These are phyloP conservation scores for Phoenix dactylifera DNA, from an alignment of 176 grass and related monocot species.

Conservation along the genomic window DNA sequence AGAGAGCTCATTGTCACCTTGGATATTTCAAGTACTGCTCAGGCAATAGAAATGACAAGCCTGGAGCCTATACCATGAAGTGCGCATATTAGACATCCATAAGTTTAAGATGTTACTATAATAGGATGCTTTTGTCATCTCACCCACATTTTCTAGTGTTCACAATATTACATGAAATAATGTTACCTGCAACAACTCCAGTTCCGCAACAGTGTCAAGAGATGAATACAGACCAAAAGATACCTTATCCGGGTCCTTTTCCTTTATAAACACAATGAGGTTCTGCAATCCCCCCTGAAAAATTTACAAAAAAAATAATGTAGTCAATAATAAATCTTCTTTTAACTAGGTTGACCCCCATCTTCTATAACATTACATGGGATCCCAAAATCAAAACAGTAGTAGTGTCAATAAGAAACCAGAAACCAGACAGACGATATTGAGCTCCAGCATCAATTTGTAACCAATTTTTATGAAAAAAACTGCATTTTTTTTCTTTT, in stretches of 20 bases:
- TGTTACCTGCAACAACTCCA: slow-evolving; percentile 77
- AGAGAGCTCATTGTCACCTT: slow-evolving; percentile 43
- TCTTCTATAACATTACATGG: background rate
- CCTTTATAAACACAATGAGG: slow-evolving; percentile 66
- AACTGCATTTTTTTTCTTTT: too few relatives aligned
- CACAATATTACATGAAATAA: background rate
- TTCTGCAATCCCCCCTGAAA: slow-evolving; percentile 71
- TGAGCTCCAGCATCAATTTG: background rate
- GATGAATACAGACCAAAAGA: slow-evolving; percentile 75
- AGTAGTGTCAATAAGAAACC: background rate
- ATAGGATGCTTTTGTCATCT: background rate
- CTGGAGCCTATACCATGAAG: slow-evolving; percentile 41
- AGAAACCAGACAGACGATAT: background rate
- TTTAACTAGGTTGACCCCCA: too few relatives aligned
- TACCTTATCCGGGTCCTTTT: slow-evolving; percentile 72
- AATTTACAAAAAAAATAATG: background rate
- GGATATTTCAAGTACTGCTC: slow-evolving; percentile 75
- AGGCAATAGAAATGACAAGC: slow-evolving; percentile 84
- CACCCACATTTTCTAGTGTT: background rate
- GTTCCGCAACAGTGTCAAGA: slow-evolving; percentile 67
- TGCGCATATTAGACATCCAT: too few relatives aligned
- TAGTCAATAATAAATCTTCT: too few relatives aligned
- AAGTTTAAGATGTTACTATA: too few relatives aligned
- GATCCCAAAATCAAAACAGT: background rate
- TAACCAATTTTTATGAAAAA: too few relatives aligned